Conservation (phyloP, 352 stramenopile species). For the Globisporangium echinulatum region DNA sequence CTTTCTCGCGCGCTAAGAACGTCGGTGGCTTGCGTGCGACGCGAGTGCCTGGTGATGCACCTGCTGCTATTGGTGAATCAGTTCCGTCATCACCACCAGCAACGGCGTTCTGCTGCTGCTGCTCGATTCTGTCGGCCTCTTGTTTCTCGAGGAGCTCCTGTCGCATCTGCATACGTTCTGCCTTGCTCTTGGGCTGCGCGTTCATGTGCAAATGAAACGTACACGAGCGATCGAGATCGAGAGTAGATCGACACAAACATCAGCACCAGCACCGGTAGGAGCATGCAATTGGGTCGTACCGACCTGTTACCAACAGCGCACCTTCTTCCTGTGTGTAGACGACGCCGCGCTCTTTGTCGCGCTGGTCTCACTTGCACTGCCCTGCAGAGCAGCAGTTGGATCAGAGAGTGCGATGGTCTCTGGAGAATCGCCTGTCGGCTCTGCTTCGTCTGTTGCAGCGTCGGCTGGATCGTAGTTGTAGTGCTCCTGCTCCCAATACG, state of each 20-base stretch:
- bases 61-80: too few species aligned
- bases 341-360: not conserved
- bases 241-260: not conserved
- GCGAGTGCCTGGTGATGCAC: too few species aligned
- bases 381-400: too few species aligned
- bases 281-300: not conserved
- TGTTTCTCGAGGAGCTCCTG: slow-evolving; percentile 53
- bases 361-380: too few species aligned
- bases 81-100: not conserved
- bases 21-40: slow-evolving; percentile 7
- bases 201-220: too few species aligned
- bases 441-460: not conserved
- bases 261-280: not conserved
- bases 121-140: slow-evolving; percentile 28
- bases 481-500: slow-evolving; percentile 42
- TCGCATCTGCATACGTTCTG: slow-evolving; percentile 45
- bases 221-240: not conserved
- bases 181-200: slow-evolving; percentile 27
- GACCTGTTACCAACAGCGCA: not conserved
- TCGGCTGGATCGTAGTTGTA: slow-evolving; percentile 11
- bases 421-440: not conserved
- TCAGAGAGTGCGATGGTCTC: too few species aligned
- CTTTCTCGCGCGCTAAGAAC: slow-evolving; percentile 48
- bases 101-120: not conserved
- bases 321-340: slow-evolving; percentile 5